Evolutionary conservation across 192 early-diverging fungal species (phyloP), one percentile per base, ranked within the genome.

Genomic region (Backusella australiensis): DNA sequence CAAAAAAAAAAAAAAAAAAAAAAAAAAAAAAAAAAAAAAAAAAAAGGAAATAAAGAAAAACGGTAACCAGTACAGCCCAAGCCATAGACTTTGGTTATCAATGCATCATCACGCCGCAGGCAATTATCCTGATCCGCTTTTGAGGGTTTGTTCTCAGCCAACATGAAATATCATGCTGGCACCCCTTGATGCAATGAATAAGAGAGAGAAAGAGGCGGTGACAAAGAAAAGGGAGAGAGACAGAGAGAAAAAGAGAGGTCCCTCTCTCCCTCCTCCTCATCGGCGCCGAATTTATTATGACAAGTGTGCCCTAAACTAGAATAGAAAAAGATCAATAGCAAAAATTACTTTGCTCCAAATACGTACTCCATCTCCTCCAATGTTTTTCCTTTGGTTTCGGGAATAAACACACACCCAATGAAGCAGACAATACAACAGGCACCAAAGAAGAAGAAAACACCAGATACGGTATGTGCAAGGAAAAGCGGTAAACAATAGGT

Each of bases 321-420:
- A 32, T 11, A 15, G 17, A 9, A 36, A 36, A 9, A 36, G 15
- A 68, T 38, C 32, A 68, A 68, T 68, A 38, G 15, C 19, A 34
- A 49, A 49, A 34, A 3, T 49, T 71, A 71, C 29, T 49, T 71
- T 36, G 69, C 67, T 52, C 74, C 46, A 71, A 94, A 97, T 36
- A 97, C 79, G 7, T 90, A 80, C 71, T 97, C 96, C 89, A 98
- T 94, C 75, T 97, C 93, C 78, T 98, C 96, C 67, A 98, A 87
- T 34, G 92, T 87, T 26, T 89, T 83, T 46, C 92, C 90, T 85
- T 91, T 94, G 74, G 95, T 97, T 82, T 96, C 95, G 6, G 93
- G 93, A 69, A 93, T 87, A 77, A 93, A 83, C 77, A 86, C 92
- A 68, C 89, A 82, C 39, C 89, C 89, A 39, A 84, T 41, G 1